Evolutionary conservation across 192 early-diverging fungal species (phyloP), one percentile per base, ranked within the genome.

Genomic region (Gigaspora rosea): DNA sequence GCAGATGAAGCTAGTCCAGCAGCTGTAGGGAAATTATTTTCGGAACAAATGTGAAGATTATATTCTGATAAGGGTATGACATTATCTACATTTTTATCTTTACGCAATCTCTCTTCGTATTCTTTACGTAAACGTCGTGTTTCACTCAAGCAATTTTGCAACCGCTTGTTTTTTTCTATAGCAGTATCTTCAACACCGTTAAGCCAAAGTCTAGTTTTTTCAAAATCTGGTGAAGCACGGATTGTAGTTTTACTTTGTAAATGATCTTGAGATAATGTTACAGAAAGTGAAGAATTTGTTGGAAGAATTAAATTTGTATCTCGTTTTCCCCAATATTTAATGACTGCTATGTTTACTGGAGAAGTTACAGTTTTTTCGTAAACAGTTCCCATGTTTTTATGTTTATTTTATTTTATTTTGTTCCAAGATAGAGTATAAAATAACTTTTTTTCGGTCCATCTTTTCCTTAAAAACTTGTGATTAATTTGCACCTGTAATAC

Each of bases 261-360:
- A 78, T 97, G 90, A 83, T 98, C 97, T 83, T 97, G 95, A 41
- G 93, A 95, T 18, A 99, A 92, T 10, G 98, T 99, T 56, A 96
- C 91, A 12, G 96, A 97, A 50, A 99, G 92, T 33, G 97, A 98
- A 35, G 93, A 94, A 88, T 99, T 99, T 66, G 96, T 99, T 10
- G 98, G 98, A 51, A 99, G 89, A 79, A 97, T 94, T 66, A 98
- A 88, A 48, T 86, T 80, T 50, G 91, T 90, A 80, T 96, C 92
- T 61, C 97, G 91, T 88, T 99, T 99, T 73, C 97, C 98, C 97
- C 96, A 98, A 85, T 98, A 98, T 89, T 98, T 98, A 86, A 99
- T 92, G 52, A 88, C 85, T 51, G 98, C 98, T 84, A 99, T 99
- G 86, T 99, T 99, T 78, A 99, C 97, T 65, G 98, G 98, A 7